Conservation (phyloP, 352 stramenopile species). For the Pythium plurisporium region DNA sequence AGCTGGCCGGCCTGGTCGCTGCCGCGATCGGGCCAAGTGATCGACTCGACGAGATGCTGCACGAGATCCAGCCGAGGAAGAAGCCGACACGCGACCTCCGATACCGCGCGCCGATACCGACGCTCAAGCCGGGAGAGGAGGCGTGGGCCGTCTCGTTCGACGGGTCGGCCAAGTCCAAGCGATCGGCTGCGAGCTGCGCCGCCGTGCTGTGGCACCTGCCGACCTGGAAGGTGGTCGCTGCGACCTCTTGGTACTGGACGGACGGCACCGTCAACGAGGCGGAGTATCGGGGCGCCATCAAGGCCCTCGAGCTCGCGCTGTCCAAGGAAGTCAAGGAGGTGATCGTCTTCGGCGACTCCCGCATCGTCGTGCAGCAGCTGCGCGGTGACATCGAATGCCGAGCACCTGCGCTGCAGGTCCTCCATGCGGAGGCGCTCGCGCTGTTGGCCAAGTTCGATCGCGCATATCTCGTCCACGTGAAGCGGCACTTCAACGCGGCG, state of each 20-base stretch:
- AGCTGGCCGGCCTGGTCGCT: not conserved
- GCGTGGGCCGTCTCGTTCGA: conserved; percentile 14
- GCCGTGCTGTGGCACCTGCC: conserved; percentile 8
- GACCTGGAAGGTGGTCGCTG: not conserved
- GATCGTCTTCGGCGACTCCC: conserved; percentile 23
- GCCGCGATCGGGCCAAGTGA: conserved; percentile 5
- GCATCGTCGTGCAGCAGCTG: conserved; percentile 15
- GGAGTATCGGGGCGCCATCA: conserved; percentile 13
- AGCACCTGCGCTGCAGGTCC: conserved; percentile 5
- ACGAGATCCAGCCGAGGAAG: conserved; percentile 9
- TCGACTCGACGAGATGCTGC: not conserved
- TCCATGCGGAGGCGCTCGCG: conserved; percentile 1
- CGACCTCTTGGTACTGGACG: not conserved
- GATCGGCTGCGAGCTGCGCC: not conserved
- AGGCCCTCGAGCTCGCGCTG: not conserved
- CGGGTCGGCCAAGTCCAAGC: conserved; percentile 9
- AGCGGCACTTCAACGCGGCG: too few species aligned
- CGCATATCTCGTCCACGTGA: conserved; percentile 8
- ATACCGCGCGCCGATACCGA: not conserved
- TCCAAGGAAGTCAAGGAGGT: too few species aligned
- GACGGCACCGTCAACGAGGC: conserved; percentile 19
- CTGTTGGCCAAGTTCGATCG: not conserved
- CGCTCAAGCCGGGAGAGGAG: not conserved
- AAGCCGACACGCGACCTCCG: not conserved
- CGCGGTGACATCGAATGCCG: conserved; percentile 24